Percentiles rank a stretch among this genome's conserved stretches.
Evolutionary conservation across 768 basidiomycete species (phyloP).

Genomic region (Kwoniella dendrophila): DNA sequence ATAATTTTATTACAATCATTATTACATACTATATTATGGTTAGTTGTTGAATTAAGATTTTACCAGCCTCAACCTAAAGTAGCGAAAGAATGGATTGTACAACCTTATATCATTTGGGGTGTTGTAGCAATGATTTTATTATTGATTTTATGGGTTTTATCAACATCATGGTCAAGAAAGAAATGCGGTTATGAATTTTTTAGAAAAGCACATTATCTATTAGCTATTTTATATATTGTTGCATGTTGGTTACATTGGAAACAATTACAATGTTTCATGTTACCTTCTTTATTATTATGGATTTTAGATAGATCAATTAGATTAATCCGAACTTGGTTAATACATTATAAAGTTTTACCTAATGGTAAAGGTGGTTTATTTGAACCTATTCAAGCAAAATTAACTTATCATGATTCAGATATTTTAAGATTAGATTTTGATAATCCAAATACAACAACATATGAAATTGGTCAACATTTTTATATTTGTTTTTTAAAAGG

Average conservation of each 20-base stretch:
- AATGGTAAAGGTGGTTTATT: slow-evolving; percentile 37
- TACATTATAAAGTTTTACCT: slow-evolving; percentile 34
- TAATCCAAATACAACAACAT: slow-evolving; percentile 21
- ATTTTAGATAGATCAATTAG: slow-evolving; percentile 26
- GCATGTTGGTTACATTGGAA: slow-evolving; percentile 38
- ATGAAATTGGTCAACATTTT: slow-evolving; percentile 37
- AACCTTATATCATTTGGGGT: slow-evolving; percentile 40
- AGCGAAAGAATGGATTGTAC: slow-evolving; percentile 25
- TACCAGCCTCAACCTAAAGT: slow-evolving; percentile 39
- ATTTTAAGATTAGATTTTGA: slow-evolving; percentile 31
- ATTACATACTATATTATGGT: slow-evolving; percentile 41
- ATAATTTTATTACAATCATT: slow-evolving; percentile 35
- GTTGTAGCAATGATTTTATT: slow-evolving; percentile 35
- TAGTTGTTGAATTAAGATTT: slow-evolving; percentile 31
- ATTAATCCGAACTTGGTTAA: slow-evolving; percentile 30
- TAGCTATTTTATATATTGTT: slow-evolving; percentile 39
- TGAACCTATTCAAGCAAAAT: slow-evolving; percentile 22
- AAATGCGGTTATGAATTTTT: slow-evolving; percentile 43
- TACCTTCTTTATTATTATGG: slow-evolving; percentile 36
- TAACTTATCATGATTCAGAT: slow-evolving; percentile 25
- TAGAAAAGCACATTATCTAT: slow-evolving; percentile 39
- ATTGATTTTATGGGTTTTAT: slow-evolving; percentile 30
- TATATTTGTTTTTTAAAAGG: slow-evolving; percentile 29
- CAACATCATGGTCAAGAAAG: slow-evolving; percentile 20
- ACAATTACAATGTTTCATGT: slow-evolving; percentile 36